phyloP scores from a whole-genome alignment of 192 early-diverging fungal species.

The Jimgerdemannia flammicorona region DNA sequence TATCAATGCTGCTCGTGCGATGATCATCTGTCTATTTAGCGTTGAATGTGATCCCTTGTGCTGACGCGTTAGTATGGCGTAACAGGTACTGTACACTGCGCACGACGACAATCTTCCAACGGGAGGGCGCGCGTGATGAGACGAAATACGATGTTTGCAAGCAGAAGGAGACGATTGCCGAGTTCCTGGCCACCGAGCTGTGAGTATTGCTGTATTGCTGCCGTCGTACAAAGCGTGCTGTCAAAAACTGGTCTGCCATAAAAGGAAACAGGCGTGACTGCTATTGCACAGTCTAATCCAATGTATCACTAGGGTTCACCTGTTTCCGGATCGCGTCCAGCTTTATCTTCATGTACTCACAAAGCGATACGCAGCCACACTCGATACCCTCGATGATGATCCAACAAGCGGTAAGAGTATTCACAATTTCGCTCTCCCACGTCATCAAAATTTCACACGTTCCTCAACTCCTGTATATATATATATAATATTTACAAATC shows the following conservation, averaged over 20 bases:
- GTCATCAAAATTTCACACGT: neutral
- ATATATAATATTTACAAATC: conserved; percentile 3
- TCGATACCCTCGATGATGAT: conserved; percentile 3
- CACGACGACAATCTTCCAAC: conserved; percentile 21
- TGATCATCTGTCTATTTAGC: neutral
- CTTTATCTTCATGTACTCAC: conserved; percentile 33
- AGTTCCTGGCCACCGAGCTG: conserved; percentile 1
- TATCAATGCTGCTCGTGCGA: neutral
- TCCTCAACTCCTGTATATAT: neutral
- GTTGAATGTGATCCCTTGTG: neutral
- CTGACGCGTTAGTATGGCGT: neutral
- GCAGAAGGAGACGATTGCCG: conserved; percentile 19
- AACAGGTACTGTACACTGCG: conserved; percentile 17
- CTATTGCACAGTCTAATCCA: neutral
- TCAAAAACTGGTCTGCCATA: no score
- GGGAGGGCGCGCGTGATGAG: conserved; percentile 26
- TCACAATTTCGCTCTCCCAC: neutral
- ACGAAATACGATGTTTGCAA: conserved; percentile 18
- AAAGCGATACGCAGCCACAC: conserved; percentile 21
- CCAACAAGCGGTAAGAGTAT: neutral
- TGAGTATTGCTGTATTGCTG: conserved; percentile 16
- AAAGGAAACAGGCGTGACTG: neutral
- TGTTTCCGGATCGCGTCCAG: conserved; percentile 27
- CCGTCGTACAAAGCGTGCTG: neutral
- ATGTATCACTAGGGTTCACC: conserved; percentile 24